Evolutionary conservation across 805 yeast species (phyloP), one percentile per base, ranked within the genome.

Genomic region (Metschnikowia baotianmanensis): DNA sequence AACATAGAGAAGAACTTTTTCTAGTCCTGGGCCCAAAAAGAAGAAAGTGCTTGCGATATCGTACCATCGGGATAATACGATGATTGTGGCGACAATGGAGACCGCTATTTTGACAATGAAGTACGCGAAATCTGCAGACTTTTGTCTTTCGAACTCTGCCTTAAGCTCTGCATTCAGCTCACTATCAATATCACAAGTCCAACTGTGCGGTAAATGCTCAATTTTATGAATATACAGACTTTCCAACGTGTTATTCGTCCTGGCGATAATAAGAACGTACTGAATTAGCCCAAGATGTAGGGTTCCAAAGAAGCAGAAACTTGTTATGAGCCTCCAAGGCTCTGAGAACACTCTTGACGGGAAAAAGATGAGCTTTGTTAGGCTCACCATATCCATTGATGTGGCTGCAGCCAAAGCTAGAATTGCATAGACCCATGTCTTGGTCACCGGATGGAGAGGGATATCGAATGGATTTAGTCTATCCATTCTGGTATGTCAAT

Each of bases 1-100:
- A 21, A 77, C 57, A 47, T 72, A 77, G 7, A 69, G 51, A 31
- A 77, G 45, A 6, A 61, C 52, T 21, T 61, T 63, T 28, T 56
- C 57, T 20, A 79, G 57, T 15, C 64, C 54, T 2, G 63, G 55
- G 3, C 78, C 77, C 34, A 69, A 48, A 20, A 56, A 53, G 13
- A 69, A 35, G 19, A 55, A 42, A 9, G 43, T 38, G 16, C 45
- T 35, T n/a, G 50, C 42, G 3, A 54, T 34, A 24, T 45, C 45
- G 33, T 53, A 46, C 46, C 51, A 42, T 3, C 36, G 46, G 12
- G 38, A 25, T 9, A 30, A 18, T 5, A 50, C 34, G 4, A 58
- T 46, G 3, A 48, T 55, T 2, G 49, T 31, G 1, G 43, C 40
- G 9, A 66, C 39, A 5, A 66, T 53, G 3, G 65, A 48, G 1